phyloP scores from a whole-genome alignment of 257 asterid genomes.

The Cynanchum wilfordii region DNA sequence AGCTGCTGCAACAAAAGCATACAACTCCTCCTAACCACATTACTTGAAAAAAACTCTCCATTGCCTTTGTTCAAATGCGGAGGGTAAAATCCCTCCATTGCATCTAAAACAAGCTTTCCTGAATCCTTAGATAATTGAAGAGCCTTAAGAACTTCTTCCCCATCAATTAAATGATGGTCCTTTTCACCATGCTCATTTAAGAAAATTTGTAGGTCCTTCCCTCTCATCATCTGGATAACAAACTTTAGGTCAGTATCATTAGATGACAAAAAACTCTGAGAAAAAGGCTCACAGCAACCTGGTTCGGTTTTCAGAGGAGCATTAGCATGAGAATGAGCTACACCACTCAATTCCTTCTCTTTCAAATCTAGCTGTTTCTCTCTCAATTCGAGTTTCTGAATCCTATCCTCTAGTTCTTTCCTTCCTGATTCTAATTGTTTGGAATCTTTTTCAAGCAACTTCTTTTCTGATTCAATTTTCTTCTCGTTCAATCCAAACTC shows the following conservation, averaged over 20 bases:
- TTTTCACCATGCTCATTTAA: constrained; percentile 32
- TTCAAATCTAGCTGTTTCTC: constrained; percentile 1
- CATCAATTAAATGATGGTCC: constrained; percentile 34
- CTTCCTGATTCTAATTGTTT: constrained; percentile 4
- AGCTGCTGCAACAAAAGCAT: constrained; percentile 41
- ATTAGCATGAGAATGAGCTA: not conserved
- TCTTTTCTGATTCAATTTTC: constrained; percentile 1
- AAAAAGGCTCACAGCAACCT: not conserved
- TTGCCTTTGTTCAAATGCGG: constrained; percentile 24
- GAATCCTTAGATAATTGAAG: constrained; percentile 46
- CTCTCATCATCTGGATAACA: not conserved
- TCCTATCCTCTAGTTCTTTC: constrained; percentile 10
- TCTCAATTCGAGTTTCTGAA: not conserved
- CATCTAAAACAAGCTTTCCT: constrained; percentile 50
- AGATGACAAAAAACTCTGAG: not conserved
- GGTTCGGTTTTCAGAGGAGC: not conserved
- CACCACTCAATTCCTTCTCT: constrained; percentile 29
- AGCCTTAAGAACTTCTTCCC: constrained; percentile 33
- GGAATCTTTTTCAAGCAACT: not conserved
- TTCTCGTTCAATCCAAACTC: constrained; percentile 14
- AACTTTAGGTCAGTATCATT: not conserved
- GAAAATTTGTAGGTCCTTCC: constrained; percentile 43
- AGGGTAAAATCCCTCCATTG: constrained; percentile 44
- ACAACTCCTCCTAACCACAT: constrained; percentile 35
- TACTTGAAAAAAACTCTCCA: constrained; percentile 3